Evolutionary conservation across 306 rosid species (phyloP), one percentile per base, ranked within the genome.

Genomic region (Urtica urens): DNA sequence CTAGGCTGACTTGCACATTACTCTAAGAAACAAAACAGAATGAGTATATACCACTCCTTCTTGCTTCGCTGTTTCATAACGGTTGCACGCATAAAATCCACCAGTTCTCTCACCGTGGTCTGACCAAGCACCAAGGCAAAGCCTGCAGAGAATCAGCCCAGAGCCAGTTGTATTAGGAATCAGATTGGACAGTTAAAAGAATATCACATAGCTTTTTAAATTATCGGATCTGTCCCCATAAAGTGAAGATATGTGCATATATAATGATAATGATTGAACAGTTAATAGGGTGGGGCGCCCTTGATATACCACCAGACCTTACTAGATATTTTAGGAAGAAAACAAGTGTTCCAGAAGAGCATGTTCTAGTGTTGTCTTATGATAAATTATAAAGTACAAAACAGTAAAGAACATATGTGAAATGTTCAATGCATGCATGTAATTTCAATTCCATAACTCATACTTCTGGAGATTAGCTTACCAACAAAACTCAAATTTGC

Each of bases 91-190:
- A 79, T 86, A 86, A 68, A 86, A 86, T 3, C 96, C 96, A 53
- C 94, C 96, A 1, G 94, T 82, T 65, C 86, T 77, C 70, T 86
- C 96, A 66, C 96, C 94, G 71, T 86, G 96, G 41, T 86, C 96
- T 4, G 84, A 68, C 96, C 94, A 86, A 10, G 84, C 78, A 72
- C 94, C 96, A 64, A 86, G 80, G 64, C 96, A 86, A 40, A 82
- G 82, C 96, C 96, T 86, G 72, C 40, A 23, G 57, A 55, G 51
- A 59, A 59, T 62, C 40, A 28, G 43, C 17, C 29, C 23, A n/a
- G n/a, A n/a, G n/a, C n/a, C n/a, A 47, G 39, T 14, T 24, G 19
- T 27, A 38, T 47, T 11, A 46, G 37, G 29, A 26, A 21, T 25
- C 23, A 10, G 49, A 3, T 20, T 2, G 49, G 27, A 48, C n/a